Conservation (phyloP, 192 early-diverging fungal species). For the Dimargaris xerosporica region DNA sequence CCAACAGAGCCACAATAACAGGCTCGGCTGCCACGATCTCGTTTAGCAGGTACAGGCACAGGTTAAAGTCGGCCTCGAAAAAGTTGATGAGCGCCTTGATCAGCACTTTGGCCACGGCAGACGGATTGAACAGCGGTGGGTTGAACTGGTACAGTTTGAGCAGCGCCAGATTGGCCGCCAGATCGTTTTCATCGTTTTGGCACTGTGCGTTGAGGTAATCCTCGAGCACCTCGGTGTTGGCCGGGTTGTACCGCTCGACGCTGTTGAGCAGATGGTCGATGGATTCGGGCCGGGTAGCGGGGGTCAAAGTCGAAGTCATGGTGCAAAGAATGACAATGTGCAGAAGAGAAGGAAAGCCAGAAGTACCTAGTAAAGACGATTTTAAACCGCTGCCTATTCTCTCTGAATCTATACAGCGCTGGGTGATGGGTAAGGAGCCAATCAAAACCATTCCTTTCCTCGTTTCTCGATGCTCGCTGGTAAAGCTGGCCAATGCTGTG, state of each 20-base stretch:
- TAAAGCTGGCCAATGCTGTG: too few relatives aligned
- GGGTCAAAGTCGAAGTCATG: slow-evolving; percentile 16
- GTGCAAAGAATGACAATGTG: too few relatives aligned
- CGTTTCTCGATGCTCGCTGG: too few relatives aligned
- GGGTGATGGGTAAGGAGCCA: too few relatives aligned
- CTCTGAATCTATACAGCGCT: too few relatives aligned
- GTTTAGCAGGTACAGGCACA: slow-evolving; percentile 72
- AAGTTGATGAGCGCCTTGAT: slow-evolving; percentile 69
- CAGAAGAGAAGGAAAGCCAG: too few relatives aligned
- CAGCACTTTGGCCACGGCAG: slow-evolving; percentile 58
- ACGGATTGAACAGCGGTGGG: slow-evolving; percentile 51
- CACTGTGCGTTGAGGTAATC: slow-evolving; percentile 69
- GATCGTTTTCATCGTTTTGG: slow-evolving; percentile 64
- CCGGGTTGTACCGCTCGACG: slow-evolving; percentile 83
- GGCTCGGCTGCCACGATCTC: slow-evolving; percentile 43
- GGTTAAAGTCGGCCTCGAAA: slow-evolving; percentile 78
- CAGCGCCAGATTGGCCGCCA: slow-evolving; percentile 80
- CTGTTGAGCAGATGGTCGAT: slow-evolving; percentile 61
- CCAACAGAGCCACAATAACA: slow-evolving; percentile 38
- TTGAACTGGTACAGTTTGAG: slow-evolving; percentile 96
- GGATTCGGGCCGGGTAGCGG: slow-evolving; percentile 46
- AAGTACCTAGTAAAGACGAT: too few relatives aligned
- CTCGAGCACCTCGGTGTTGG: slow-evolving; percentile 70
- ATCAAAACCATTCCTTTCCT: too few relatives aligned
- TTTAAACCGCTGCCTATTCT: too few relatives aligned